Base-by-base conservation (phyloP, 2,329 filamentous ascomycete species). In the Helicocarpus griseus region DNA sequence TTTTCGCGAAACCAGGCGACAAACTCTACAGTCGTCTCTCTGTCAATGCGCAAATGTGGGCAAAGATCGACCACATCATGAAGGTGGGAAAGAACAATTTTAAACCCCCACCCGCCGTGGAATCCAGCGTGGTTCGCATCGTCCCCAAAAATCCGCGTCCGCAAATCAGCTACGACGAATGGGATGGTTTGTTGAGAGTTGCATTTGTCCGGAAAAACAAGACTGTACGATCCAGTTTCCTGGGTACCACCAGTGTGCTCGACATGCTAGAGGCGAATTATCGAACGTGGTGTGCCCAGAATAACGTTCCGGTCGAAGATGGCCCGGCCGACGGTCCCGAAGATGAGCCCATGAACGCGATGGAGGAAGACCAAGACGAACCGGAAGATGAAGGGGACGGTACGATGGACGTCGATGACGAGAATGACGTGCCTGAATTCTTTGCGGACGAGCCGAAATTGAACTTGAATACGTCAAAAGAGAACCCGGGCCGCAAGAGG, bases 41-140 rank as follows among this genome's bases (percentile, higher is more conserved):
- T 1, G 91, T 95, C 53, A 97, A 97, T 63, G 88, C 87, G 17
- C 91, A 97, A 66, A 95, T 97, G 77, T 96, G 87, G 81, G 81
- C 85, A 7, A 83, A 82, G 61, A 81, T 85, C 43, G 69, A 73
- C 53, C 73, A 79, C 59, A 82, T 95, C 60, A 88, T 95, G 84
- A 95, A 95, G 73, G 91, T 97, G 43, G 89, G 90, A 57, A 87
- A 85, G 71, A 93, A 94, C 71, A 97, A 97, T 73, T 98, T 97
- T 78, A 89, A 88, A 56, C 93, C 93, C 0, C 91, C 93, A 0
- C 93, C 93, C 7, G 81, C 89, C 63, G 93, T 98, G 53, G 93
- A 98, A 70, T 88, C 83, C 6, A 90, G 86, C 53, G 90, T 96
- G 5, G 89, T 96, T 45, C 80, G 90, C 54, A 86, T 96, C 58